Evolutionary conservation across 1,139 yeast genomes (phyloP), one percentile per base, ranked within the genome.

Genomic region (Scheffersomyces titani): DNA sequence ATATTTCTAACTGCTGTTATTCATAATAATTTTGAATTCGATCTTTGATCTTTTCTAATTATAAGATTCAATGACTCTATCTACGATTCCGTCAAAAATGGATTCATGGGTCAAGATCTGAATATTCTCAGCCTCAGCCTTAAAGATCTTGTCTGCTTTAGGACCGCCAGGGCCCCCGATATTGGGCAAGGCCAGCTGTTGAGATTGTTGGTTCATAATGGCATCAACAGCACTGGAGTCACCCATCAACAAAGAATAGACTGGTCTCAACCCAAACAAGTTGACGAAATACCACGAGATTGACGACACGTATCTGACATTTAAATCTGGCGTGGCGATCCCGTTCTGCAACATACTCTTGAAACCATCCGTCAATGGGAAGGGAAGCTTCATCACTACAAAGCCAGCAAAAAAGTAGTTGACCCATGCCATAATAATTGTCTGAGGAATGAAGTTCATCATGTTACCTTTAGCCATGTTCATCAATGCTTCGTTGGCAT

Each of bases 211-310:
- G 57, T 73, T 72, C 62, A 83, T 78, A 54, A 85, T 78, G 22
- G 85, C 84, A 48, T 81, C 81, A 16, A 79, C 81, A 57, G 82
- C 78, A 22, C 70, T 67, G 1, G 73, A 65, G 61, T 84, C 88
- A 3, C 88, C 88, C 69, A 91, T 82, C 19, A 93, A 65, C 56
- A 93, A 80, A 30, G 91, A 83, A 70, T 89, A 90, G 1, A 94
- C 87, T 0, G 97, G 91, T 62, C 87, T 85, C 60, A 94, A 81
- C 46, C 99, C 99, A 57, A 93, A 75, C 63, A 92, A 84, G 58
- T 92, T 91, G 56, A 94, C 90, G 71, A 94, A 92, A 71, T 94
- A 94, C 99, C 98, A 94, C n/a, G 98, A 92, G 40, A 96, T 88
- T 2, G 97, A 88, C 47, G 96, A 89, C n/a, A 94, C 99, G 85